Conservation (phyloP, 768 basidiomycete genomes). For the Postia placenta region DNA sequence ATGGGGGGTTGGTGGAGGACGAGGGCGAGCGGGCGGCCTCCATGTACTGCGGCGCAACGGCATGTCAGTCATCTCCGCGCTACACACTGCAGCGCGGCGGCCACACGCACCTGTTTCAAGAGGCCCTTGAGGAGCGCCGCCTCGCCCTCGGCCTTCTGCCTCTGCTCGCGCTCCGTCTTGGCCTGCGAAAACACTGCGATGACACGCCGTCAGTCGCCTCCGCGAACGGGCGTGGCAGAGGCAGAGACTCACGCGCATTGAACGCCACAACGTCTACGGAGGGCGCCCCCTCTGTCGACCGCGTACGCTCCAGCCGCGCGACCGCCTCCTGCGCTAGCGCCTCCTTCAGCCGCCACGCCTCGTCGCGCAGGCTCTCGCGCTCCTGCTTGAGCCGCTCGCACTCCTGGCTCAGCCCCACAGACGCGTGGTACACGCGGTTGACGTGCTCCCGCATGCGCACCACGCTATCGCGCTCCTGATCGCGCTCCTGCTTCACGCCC, state of each 20-base stretch:
- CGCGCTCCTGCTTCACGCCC: not conserved
- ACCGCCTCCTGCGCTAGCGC: not conserved
- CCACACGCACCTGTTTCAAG: not conserved
- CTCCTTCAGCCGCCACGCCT: constrained; percentile 1
- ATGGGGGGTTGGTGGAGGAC: no score
- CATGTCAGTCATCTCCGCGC: no score
- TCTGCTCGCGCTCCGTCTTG: not conserved
- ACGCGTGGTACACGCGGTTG: not conserved
- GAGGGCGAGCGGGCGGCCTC: no score
- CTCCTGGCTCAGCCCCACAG: not conserved
- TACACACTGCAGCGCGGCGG: no score
- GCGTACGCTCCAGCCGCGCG: not conserved
- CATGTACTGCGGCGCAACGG: no score
- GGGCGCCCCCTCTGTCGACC: not conserved
- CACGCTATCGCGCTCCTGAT: not conserved
- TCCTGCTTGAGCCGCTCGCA: not conserved
- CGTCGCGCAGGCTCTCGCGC: not conserved
- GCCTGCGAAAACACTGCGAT: not conserved
- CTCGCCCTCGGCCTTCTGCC: not conserved
- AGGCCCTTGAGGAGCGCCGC: not conserved
- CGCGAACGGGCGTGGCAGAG: not conserved
- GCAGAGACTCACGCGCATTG: not conserved
- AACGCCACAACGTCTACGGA: not conserved
- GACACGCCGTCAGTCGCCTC: not conserved
- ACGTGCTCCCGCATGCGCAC: not conserved